Evolutionary conservation across 352 stramenopile species (phyloP), one percentile per base, ranked within the genome.

Genomic region (Aphanomyces stellatus): DNA sequence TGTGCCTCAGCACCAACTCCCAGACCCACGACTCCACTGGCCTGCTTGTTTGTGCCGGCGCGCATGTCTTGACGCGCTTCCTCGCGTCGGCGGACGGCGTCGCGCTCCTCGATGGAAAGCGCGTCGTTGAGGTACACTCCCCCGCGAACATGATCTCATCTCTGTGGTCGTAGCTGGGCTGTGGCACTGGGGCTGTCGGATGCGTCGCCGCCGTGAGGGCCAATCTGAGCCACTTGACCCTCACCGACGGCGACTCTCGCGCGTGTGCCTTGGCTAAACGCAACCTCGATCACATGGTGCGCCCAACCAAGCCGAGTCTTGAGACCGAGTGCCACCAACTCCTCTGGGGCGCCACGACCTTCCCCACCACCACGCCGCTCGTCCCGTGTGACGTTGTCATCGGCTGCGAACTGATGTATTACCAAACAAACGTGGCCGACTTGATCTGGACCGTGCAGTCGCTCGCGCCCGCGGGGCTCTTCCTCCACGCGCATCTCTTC

Each of bases 341-440:
- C 2, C 37, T 51, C 7, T 64, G 55, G 55, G 55, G 55, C 7
- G 49, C 25, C 13, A 11, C 49, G 49, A 4, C 28, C 5, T 17
- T n/a, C 25, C 35, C 33, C 10, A 17, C 55, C 4, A 51, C 37
- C 17, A 51, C 51, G 17, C n/a, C n/a, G n/a, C n/a, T n/a, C n/a
- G n/a, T n/a, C n/a, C n/a, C n/a, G n/a, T n/a, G n/a, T n/a, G 55
- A 64, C 27, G 35, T 64, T 30, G 55, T 51, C 55, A 51, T 64
- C 22, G 55, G 55, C 33, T 64, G 55, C 13, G 55, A 64, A 17
- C 37, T 64, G 19, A 64, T 64, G 55, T 64, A 64, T 24, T 64
- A 64, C 55, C 35, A 64, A 46, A 64, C 55, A 6, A 64, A 51
- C 40, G 22, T 64, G 15, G 55, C 41, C 11, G 55, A 24, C 8